Evolutionary conservation across 768 basidiomycete genomes (phyloP), one percentile per base, ranked within the genome.

Genomic region (Suillus tomentosus): DNA sequence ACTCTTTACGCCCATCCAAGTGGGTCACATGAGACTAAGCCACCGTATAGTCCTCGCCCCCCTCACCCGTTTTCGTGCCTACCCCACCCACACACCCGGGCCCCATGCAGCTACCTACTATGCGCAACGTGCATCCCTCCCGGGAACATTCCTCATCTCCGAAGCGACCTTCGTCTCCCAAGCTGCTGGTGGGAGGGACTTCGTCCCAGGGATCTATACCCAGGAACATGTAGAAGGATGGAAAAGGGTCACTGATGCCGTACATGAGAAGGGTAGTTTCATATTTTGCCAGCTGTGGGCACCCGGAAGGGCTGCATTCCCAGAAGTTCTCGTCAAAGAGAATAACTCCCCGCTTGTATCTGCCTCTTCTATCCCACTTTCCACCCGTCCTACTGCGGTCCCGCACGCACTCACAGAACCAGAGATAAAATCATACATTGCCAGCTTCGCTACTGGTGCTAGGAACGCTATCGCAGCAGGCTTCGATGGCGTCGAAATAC

Each of bases 401-500:
- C 84, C 84, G 2, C 76, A 79, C 3, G 72, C 77, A 4, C 70
- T 85, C 31, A 82, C 80, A 0, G 66, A 74, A 0, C 65, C 62
- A 0, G 85, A 86, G 63, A 81, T 86, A 48, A 62, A 78, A 31
- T 79, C 83, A 62, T 84, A 82, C 63, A 69, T 80, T 5, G n/a
- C 74, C 7, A 67, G 78, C 3, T 87, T 80, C 66, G 81, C 75
- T 0, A 69, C 76, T 17, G 85, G 84, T 15, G 86, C 87, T 0
- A 72, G 74, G 55, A 85, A 85, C 63, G 87, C 85, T 1, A 77
- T 85, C 5, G 63, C 72, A 17, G 87, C 87, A n/a, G 87, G 86
- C 0, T 89, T 89, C 67, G 87, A 89, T 65, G 88, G 87, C 3
- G 78, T 82, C 13, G 82, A 85, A 72, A 67, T 76, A 36, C 74